These are phyloP conservation scores for Apiotrichum porosum DNA, from an alignment of 1,284 basidiomycete species.

Conservation along the genomic window DNA sequence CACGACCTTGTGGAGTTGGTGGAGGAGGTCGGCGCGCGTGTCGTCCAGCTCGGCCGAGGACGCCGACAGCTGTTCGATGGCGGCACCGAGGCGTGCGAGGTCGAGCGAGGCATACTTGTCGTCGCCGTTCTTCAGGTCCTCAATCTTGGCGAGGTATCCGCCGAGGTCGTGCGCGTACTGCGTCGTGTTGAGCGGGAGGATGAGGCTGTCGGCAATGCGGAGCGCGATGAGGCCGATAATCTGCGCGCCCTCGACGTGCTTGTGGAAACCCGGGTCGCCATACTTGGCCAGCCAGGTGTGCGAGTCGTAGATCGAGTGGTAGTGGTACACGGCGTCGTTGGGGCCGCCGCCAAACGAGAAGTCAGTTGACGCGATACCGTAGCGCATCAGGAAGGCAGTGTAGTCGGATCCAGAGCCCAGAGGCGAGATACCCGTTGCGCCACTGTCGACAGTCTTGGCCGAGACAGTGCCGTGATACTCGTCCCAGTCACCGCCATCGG, in stretches of 20 bases:
- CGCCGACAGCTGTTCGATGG: slow-evolving; percentile 55
- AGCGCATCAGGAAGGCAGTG: slow-evolving; percentile 63
- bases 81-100: slow-evolving; percentile 52
- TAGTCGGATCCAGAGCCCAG: slow-evolving; percentile 59
- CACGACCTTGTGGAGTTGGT: slow-evolving; percentile 43
- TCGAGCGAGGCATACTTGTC: slow-evolving; percentile 37
- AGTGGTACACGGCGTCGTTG: slow-evolving; percentile 67
- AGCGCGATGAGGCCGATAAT: slow-evolving; percentile 61
- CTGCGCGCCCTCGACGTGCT: slow-evolving; percentile 66
- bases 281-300: slow-evolving; percentile 64
- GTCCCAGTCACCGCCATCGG: slow-evolving; percentile 38
- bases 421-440: slow-evolving; percentile 23
- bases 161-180: slow-evolving; percentile 65
- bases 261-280: slow-evolving; percentile 69
- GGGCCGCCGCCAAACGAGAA: slow-evolving; percentile 51
- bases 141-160: slow-evolving; percentile 59
- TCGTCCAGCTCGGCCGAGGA: slow-evolving; percentile 58
- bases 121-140: slow-evolving; percentile 48
- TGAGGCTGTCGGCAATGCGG: slow-evolving; percentile 58
- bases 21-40: slow-evolving; percentile 26
- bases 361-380: slow-evolving; percentile 48
- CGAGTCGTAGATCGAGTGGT: slow-evolving; percentile 67
- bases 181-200: slow-evolving; percentile 68
- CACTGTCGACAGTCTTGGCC: not conserved
- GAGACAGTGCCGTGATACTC: slow-evolving; percentile 1